Base-by-base conservation (phyloP, 257 asterid species). In the Primulina huaijiensis region DNA sequence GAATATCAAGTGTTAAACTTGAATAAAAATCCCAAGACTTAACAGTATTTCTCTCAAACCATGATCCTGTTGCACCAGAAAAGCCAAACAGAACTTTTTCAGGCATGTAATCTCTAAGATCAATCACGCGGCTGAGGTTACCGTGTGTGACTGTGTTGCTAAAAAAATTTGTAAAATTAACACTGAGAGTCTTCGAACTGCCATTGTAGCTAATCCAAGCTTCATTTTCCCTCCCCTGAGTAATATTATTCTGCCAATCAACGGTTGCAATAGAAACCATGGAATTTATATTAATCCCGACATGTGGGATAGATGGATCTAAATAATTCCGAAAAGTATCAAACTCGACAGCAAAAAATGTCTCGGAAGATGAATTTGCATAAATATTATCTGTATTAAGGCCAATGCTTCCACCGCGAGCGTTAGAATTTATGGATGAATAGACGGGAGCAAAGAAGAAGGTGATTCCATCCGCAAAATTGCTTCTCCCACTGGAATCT, bases 281-380 rank as follows among this genome's bases (percentile, higher is more conserved):
- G 6, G 81, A 72, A 29, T 78, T 78, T 38, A 83, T 10, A 61
- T 82, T 69, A 35, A 85, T 74, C 8, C 87, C 89, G 7, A 82
- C 84, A 46, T 84, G 87, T 17, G 59, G 8, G 19, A 0, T 1
- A 0, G 0, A 0, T 0, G 84, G 82, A 20, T 85, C 87, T 80
- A 76, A 85, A 0, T 0, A 0, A 56, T 80, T 76, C 12, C 8
- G 0, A 23, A 0, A 62, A 19, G 82, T 82, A 72, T 84, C 87
- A 23, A 84, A 84, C 72, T 84, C 89, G 7, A 82, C 71, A 0
- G 89, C 85, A 20, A 82, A 83, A 57, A 82, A 84, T 1, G 84
- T 62, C 11, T 74, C 43, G 0, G 46, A 16, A 4, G 78, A 14
- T 2, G 66, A 2, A n/a, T 73, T 81, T 21, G 5, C 2, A 2